Evolutionary conservation across 495 filamentous ascomycete genomes (phyloP).

Genomic region (Patellaria atrata): DNA sequence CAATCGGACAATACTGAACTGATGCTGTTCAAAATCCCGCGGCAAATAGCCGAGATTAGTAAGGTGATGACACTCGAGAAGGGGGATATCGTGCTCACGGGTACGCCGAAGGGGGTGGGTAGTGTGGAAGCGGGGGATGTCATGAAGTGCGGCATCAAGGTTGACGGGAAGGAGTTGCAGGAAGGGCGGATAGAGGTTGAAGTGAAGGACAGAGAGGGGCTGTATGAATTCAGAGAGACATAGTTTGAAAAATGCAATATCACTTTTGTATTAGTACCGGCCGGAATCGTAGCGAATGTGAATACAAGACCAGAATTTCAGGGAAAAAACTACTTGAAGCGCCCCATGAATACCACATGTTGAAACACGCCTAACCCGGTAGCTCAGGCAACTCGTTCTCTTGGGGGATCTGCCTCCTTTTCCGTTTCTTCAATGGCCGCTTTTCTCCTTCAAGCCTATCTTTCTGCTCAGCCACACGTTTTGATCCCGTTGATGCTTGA

Average conservation of each 20-base stretch:
- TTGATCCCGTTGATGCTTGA: too few relatives aligned
- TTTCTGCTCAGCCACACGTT: too few relatives aligned
- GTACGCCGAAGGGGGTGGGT: constrained; percentile 93
- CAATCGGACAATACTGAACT: constrained; percentile 78
- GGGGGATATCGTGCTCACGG: constrained; percentile 86
- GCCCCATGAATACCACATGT: too few relatives aligned
- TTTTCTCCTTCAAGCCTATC: too few relatives aligned
- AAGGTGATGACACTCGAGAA: constrained; percentile 86
- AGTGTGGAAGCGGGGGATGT: constrained; percentile 73
- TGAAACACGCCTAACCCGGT: too few relatives aligned
- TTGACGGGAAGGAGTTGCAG: constrained; percentile 70
- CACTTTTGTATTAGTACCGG: neutral
- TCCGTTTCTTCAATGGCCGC: neutral
- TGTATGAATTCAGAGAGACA: constrained; percentile 47
- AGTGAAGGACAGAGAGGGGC: constrained; percentile 51
- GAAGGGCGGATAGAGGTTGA: constrained; percentile 73
- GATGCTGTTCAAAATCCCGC: constrained; percentile 87
- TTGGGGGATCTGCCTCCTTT: constrained; percentile 7
- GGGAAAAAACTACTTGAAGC: neutral
- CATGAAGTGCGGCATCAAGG: constrained; percentile 71
- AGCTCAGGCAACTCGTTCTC: neutral
- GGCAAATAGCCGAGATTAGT: constrained; percentile 76
- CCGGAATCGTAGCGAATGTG: neutral
- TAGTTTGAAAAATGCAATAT: constrained; percentile 23
- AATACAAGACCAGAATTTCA: neutral